A percentile compares a stretch with the other conserved stretches of the same genome.
Conservation (phyloP, 2,329 filamentous ascomycete species). For the Ophiostoma pallidulum region DNA sequence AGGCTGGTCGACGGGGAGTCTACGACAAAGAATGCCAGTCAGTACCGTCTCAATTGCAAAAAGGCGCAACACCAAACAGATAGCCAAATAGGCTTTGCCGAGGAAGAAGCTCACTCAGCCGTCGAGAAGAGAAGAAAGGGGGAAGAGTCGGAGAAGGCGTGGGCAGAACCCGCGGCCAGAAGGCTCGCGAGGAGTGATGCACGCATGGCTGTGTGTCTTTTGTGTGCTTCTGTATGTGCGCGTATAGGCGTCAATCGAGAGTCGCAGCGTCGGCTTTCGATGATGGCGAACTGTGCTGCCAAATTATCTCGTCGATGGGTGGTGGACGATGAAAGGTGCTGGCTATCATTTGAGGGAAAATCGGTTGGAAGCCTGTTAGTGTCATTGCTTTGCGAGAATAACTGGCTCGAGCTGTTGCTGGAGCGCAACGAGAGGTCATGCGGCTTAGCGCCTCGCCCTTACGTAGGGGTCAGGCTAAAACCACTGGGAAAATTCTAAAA, state of each 20-base stretch:
- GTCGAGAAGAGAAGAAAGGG: slow-evolving; percentile 87
- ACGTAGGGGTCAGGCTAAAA: too few species aligned
- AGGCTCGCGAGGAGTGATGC: slow-evolving; percentile 40
- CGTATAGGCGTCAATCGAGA: too few species aligned
- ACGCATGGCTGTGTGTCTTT: slow-evolving; percentile 36
- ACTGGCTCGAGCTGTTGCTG: too few species aligned
- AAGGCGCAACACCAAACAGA: background rate
- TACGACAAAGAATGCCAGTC: too few species aligned
- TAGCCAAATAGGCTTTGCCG: background rate
- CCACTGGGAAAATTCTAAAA: too few species aligned
- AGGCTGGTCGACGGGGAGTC: slow-evolving; percentile 26
- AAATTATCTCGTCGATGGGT: too few species aligned
- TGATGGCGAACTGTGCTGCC: background rate
- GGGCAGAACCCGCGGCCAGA: slow-evolving; percentile 47
- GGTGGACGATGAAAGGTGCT: too few species aligned
- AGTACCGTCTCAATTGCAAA: too few species aligned
- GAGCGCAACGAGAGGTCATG: too few species aligned
- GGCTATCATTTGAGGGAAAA: slow-evolving; percentile 13
- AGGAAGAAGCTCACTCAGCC: slow-evolving; percentile 51
- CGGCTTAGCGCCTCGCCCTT: too few species aligned
- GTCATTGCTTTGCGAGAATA: background rate
- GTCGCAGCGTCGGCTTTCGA: too few species aligned
- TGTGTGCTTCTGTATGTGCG: too few species aligned
- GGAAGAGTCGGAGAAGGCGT: slow-evolving; percentile 76
- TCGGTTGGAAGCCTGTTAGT: slow-evolving; percentile 1